Evolutionary conservation across 352 stramenopile genomes (phyloP).

Genomic region (Globisporangium alternatum): DNA sequence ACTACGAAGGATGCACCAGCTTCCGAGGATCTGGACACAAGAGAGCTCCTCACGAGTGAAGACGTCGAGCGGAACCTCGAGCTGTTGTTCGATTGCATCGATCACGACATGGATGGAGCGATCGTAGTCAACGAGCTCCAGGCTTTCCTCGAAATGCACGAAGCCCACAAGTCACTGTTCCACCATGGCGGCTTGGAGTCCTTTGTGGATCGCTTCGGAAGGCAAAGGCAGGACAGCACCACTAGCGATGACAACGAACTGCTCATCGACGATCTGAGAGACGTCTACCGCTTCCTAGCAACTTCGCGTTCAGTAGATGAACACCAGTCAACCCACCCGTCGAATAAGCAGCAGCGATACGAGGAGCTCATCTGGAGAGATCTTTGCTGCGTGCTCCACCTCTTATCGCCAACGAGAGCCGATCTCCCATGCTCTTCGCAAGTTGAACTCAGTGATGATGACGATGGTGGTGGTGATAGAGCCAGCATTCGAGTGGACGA

Average conservation of each 20-base stretch:
- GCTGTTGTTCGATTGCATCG: conserved; percentile 45
- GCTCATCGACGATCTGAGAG: conserved; percentile 34
- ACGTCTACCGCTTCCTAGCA: conserved; percentile 31
- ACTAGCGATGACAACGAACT: conserved; percentile 11
- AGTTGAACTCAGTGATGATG: background rate
- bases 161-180: conserved; percentile 9
- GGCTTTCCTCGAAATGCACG: conserved; percentile 25
- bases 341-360: conserved; percentile 10
- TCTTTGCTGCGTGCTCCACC: conserved; percentile 17
- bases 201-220: conserved; percentile 27
- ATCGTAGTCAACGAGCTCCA: conserved; percentile 26
- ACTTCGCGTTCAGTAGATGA: background rate
- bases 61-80: conserved; percentile 30
- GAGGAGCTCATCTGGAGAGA: conserved; percentile 41
- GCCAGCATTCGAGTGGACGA: background rate
- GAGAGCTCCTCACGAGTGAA: conserved; percentile 11
- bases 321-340: background rate
- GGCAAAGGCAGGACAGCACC: background rate
- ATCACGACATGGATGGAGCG: conserved; percentile 35
- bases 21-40: background rate
- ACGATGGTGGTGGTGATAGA: background rate
- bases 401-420: background rate
- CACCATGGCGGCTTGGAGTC: background rate
- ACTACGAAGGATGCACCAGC: no score
- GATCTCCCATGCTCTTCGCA: background rate